Evolutionary conservation across 441 rosid species (phyloP), one percentile per base, ranked within the genome.

Genomic region (Pelargonium cotyledonis): DNA sequence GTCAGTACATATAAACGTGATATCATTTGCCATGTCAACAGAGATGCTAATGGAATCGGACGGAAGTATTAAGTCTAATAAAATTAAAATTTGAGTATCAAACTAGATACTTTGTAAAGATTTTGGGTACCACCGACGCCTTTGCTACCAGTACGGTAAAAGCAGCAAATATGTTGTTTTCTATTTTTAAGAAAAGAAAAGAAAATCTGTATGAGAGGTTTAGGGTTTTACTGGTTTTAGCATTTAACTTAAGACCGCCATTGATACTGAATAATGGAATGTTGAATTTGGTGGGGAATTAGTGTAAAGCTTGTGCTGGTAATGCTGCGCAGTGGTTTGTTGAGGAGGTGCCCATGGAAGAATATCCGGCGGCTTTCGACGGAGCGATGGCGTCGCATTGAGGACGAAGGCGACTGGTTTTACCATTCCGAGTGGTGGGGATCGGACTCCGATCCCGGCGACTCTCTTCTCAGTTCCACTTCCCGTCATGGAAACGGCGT

Each of bases 341-440:
- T 14, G 61, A 47, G 23, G 19, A 40, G 72, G 70, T 71, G 68
- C 78, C 49, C 72, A 15, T 70, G 73, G 47, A 73, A 77, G 72
- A 73, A 66, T 40, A 61, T 64, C 65, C 81, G 92, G 41, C 76
- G 78, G 63, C 73, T 84, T 71, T 77, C 80, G 72, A 80, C 87
- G 6, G 75, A 79, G 1, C 31, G 68, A 10, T 68, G 73, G 19
- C 82, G 80, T 29, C 71, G 55, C 47, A 21, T 78, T 8, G 77
- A 77, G 65, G 98, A 93, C 76, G 97, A 93, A 78, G 98, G 97
- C 66, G 93, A 91, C 78, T 91, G 96, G 97, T 51, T 64, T 65
- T 89, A 88, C 83, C 81, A 90, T 2, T 76, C 89, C 55, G 98
- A 93, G 76, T 93, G 97, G 98, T 88, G 93, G 96, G 89, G 88